phyloP scores from a whole-genome alignment of 768 basidiomycete genomes.

The Rhizopogon rudus region DNA sequence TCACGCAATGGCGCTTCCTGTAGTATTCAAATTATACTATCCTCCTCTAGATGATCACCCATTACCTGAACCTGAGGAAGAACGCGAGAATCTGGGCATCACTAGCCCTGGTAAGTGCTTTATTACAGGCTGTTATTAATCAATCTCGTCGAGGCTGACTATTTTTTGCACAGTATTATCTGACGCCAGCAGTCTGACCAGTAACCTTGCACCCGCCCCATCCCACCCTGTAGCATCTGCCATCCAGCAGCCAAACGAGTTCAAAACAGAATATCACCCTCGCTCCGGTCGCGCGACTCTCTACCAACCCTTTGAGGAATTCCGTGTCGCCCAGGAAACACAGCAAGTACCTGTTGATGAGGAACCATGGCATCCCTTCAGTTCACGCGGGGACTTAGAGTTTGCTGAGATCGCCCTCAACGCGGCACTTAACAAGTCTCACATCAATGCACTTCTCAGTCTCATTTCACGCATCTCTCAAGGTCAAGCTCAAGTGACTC shows the following conservation, averaged over 20 bases:
- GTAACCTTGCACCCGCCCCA: not conserved
- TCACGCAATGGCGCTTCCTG: not conserved
- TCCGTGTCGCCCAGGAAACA: not conserved
- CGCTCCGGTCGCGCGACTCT: conserved; percentile 5
- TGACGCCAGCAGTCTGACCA: not conserved
- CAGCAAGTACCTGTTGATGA: conserved; percentile 4
- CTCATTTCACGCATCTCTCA: conserved; percentile 1
- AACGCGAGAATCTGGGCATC: not conserved
- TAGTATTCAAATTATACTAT: not conserved
- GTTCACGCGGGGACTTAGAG: conserved; percentile 1
- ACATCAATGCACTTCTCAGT: conserved; percentile 2
- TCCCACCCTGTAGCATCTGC: not conserved
- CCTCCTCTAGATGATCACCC: not conserved
- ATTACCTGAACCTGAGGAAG: not conserved
- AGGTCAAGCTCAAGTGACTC: conserved; percentile 15
- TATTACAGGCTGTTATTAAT: not conserved
- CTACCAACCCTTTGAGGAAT: conserved; percentile 13
- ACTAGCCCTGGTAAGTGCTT: not conserved
- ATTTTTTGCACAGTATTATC: not conserved
- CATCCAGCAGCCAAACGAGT: not conserved
- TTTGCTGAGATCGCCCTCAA: conserved; percentile 9
- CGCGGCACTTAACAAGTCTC: conserved; percentile 6
- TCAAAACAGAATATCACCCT: conserved; percentile 24
- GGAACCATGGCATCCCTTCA: conserved; percentile 4
- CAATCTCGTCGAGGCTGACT: not conserved